Evolutionary conservation across 2,329 filamentous ascomycete genomes (phyloP), one percentile per base, ranked within the genome.

Genomic region (Fusarium hostae): DNA sequence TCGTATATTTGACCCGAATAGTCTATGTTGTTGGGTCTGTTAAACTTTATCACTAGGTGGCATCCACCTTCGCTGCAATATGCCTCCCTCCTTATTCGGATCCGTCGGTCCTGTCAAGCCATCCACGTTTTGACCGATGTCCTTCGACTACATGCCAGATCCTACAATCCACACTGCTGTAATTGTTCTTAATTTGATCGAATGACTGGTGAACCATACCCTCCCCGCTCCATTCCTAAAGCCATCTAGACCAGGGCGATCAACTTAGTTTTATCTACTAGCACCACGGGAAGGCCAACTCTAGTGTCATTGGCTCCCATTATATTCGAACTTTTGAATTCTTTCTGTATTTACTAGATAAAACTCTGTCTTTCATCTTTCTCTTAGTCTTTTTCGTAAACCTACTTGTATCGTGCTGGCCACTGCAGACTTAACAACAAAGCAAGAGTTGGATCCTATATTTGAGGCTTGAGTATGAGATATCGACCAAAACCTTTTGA

Each of bases 301-400:
- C 8, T 20, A 13, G 9, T 16, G 15, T 16, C 32, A 16, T 34
- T 34, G 32, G 2, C 32, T 16, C 13, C 4, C 15, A 24, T 18
- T 3, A 18, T 24, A 3, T 43, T 43, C 11, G 1, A 13, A 45
- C 6, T 26, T 26, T 13, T 11, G 13, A 8, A 11, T 3, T 26
- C 24, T 13, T 20, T 20, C 26, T 26, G 7, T 13, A 26, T 9
- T 3, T 45, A 0, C 11, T 26, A 5, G 7, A 45, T 11, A 26
- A 26, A 24, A 16, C 11, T 2, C 26, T 26, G 26, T 26, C 26
- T 26, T 26, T 26, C 9, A 6, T 3, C 11, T 12, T 18, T 26
- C 9, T 26, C 9, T 6, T 10, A 3, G 2, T 9, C 22, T 1
- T 24, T 2, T 18, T 24, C 11, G 6, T 4, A 12, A 6, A 24